Percentiles rank a stretch among this genome's conserved stretches.
phyloP scores from a whole-genome alignment of 257 asterid species.

The Fraxinus quadrangulata region DNA sequence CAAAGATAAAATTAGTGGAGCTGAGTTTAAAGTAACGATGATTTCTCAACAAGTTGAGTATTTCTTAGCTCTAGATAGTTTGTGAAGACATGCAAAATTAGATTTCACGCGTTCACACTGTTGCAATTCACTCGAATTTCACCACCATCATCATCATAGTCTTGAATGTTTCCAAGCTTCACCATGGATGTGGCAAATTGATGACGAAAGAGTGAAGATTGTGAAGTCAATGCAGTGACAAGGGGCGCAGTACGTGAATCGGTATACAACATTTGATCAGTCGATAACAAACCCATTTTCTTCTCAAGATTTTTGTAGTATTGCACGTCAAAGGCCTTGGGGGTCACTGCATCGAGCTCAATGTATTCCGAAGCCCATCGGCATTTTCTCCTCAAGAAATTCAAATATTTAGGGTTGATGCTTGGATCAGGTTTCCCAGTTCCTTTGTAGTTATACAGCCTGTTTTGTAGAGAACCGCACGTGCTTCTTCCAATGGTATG shows the following conservation, averaged over 20 bases:
- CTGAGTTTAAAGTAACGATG: not conserved
- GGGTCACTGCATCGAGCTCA: constrained; percentile 63
- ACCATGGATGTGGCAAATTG: constrained; percentile 80
- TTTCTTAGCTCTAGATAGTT: not conserved
- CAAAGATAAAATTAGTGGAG: not conserved
- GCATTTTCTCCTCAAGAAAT: constrained; percentile 71
- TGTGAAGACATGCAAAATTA: not conserved
- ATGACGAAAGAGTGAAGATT: constrained; percentile 38
- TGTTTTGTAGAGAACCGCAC: constrained; percentile 59
- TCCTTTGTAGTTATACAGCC: constrained; percentile 58
- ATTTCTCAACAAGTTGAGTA: not conserved
- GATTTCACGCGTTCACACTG: constrained; percentile 32
- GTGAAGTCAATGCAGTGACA: constrained; percentile 62
- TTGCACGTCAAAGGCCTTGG: constrained; percentile 49
- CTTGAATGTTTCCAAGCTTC: constrained; percentile 73
- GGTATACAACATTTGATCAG: constrained; percentile 63
- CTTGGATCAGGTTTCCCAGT: constrained; percentile 49
- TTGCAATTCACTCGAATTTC: constrained; percentile 66
- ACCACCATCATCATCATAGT: constrained; percentile 43
- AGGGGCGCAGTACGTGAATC: constrained; percentile 69
- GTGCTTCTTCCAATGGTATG: constrained; percentile 75
- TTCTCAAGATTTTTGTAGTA: constrained; percentile 68
- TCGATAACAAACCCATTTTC: constrained; percentile 70
- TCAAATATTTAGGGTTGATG: constrained; percentile 50
- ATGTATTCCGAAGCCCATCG: constrained; percentile 87